Percentiles rank a stretch among this genome's conserved stretches.
These are phyloP conservation scores for Coniophora puteana DNA, from an alignment of 1,284 basidiomycete species.

Conservation along the genomic window DNA sequence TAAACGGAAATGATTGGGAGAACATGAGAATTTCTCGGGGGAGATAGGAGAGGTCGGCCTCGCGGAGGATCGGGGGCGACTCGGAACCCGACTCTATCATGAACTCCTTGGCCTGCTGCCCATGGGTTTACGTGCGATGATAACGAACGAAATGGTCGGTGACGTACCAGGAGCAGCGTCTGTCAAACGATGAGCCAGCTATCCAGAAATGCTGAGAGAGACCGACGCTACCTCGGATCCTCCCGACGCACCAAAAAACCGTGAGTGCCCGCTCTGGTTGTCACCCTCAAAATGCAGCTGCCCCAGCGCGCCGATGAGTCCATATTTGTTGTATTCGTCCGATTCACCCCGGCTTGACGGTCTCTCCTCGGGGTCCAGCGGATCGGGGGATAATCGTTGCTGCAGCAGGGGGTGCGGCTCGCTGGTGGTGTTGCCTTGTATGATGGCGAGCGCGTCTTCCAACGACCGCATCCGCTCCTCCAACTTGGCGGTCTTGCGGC, in stretches of 20 bases:
- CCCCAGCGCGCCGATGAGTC: slow-evolving; percentile 11
- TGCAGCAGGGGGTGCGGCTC: slow-evolving; percentile 36
- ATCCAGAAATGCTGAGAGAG: slow-evolving; percentile 17
- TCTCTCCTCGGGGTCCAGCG: slow-evolving; percentile 7
- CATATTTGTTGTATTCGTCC: slow-evolving; percentile 12
- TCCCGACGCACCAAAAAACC: slow-evolving; percentile 5
- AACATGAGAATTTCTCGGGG: slow-evolving; percentile 37
- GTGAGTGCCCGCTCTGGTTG: neutral
- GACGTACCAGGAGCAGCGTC: neutral
- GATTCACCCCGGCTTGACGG: too few species aligned
- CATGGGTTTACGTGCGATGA: too few species aligned
- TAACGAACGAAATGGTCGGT: slow-evolving; percentile 1
- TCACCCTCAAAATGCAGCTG: slow-evolving; percentile 12
- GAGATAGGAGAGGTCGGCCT: slow-evolving; percentile 39
- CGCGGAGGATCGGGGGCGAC: slow-evolving; percentile 21
- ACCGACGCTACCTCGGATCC: slow-evolving; percentile 17
- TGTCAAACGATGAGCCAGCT: neutral
- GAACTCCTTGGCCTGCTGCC: slow-evolving; percentile 13
- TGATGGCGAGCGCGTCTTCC: slow-evolving; percentile 48
- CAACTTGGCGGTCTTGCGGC: slow-evolving; percentile 36
- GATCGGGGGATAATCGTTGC: slow-evolving; percentile 13
- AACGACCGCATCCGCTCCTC: slow-evolving; percentile 45
- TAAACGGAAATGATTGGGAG: slow-evolving; percentile 39
- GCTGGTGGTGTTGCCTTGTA: slow-evolving; percentile 28
- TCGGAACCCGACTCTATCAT: slow-evolving; percentile 9